Evolutionary conservation across 2,329 filamentous ascomycete genomes (phyloP).

Genomic region (Lachnellula cervina): DNA sequence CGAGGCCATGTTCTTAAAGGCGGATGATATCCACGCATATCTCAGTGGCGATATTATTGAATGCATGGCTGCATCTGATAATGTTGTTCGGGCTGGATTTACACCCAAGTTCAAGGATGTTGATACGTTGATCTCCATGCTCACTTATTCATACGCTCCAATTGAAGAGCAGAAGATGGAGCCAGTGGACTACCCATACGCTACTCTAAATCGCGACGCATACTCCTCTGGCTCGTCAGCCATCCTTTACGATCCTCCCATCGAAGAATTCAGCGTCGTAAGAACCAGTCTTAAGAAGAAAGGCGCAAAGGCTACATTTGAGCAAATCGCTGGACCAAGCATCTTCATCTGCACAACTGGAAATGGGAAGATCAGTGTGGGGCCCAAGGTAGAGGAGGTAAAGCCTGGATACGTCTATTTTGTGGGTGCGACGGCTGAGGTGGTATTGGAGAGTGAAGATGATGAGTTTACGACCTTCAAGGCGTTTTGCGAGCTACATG

Average conservation of each 20-base stretch:
- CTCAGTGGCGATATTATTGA: slow-evolving; percentile 92
- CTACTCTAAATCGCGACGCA: slow-evolving; percentile 71
- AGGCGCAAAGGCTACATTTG: slow-evolving; percentile 82
- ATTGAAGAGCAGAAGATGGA: slow-evolving; percentile 93
- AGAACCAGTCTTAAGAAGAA: slow-evolving; percentile 66
- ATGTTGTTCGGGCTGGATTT: slow-evolving; percentile 93
- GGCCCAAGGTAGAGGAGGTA: slow-evolving; percentile 71
- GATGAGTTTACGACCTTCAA: slow-evolving; percentile 84
- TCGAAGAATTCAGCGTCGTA: slow-evolving; percentile 91
- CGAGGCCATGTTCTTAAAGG: slow-evolving; percentile 92
- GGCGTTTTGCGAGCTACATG: slow-evolving; percentile 82
- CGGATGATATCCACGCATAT: slow-evolving; percentile 97
- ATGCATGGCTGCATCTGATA: slow-evolving; percentile 99
- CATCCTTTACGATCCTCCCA: slow-evolving; percentile 86
- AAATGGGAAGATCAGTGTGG: slow-evolving; percentile 77
- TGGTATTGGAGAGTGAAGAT: slow-evolving; percentile 67
- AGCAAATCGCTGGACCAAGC: slow-evolving; percentile 80
- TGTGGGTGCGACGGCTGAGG: slow-evolving; percentile 82
- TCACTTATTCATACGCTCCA: slow-evolving; percentile 93
- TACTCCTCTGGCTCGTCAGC: slow-evolving; percentile 73
- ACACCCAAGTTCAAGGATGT: slow-evolving; percentile 99
- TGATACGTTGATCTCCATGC: slow-evolving; percentile 77
- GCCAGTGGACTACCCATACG: slow-evolving; percentile 80
- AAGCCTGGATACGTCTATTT: slow-evolving; percentile 73
- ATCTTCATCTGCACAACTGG: slow-evolving; percentile 89